Evolutionary conservation across 441 rosid species (phyloP).

Genomic region (Jatropha multifida): DNA sequence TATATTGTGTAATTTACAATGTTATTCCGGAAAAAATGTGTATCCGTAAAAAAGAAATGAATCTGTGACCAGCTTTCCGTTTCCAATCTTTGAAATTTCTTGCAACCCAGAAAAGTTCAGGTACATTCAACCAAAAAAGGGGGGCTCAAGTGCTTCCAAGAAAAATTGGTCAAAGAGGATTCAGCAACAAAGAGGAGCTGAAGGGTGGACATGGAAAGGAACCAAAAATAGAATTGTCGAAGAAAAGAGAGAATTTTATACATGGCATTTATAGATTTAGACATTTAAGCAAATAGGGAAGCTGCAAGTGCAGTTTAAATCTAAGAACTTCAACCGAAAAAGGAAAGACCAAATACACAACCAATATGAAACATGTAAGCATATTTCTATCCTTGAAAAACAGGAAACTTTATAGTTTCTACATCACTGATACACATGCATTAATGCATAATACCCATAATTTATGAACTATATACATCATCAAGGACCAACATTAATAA

Average conservation of each 20-base stretch:
- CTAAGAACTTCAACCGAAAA: not conserved
- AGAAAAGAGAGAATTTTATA: not conserved
- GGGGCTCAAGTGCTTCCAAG: too few relatives aligned
- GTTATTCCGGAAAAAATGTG: too few relatives aligned
- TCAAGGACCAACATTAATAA: constrained; percentile 18
- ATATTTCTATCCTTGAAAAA: not conserved
- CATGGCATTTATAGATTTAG: not conserved
- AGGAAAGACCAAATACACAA: not conserved
- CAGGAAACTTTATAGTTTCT: not conserved
- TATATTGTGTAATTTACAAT: too few relatives aligned
- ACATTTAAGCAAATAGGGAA: not conserved
- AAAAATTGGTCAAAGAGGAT: not conserved
- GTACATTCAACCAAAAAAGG: not conserved
- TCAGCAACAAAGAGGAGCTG: not conserved
- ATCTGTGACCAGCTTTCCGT: too few relatives aligned
- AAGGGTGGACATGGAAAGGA: not conserved
- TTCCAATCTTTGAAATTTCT: not conserved
- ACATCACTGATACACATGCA: constrained; percentile 8
- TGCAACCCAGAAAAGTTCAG: not conserved
- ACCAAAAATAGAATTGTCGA: not conserved
- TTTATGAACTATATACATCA: constrained; percentile 34
- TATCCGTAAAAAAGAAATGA: too few relatives aligned
- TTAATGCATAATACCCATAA: constrained; percentile 20
- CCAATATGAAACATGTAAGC: not conserved
- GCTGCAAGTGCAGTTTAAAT: not conserved